Evolutionary conservation across 2,329 filamentous ascomycete species (phyloP).

Genomic region (Penicillium occitanis): DNA sequence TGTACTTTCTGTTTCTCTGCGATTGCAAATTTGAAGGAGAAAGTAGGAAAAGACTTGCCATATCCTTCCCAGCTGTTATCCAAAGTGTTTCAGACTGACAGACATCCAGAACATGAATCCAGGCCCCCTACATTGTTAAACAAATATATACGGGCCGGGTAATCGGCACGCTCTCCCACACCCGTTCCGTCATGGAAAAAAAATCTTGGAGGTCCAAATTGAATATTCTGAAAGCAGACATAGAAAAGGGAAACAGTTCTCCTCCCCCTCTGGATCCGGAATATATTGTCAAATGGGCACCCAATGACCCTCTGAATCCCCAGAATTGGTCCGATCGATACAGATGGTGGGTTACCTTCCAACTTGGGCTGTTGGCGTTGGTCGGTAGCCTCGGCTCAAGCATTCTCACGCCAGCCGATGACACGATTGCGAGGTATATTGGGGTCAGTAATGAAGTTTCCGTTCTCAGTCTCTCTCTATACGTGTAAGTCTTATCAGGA

Average conservation of each 20-base stretch:
- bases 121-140: background rate
- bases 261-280: slow-evolving; percentile 4
- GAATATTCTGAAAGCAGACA: background rate
- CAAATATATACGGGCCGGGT: background rate
- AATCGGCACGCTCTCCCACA: background rate
- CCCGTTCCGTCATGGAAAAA: background rate
- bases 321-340: slow-evolving; percentile 47
- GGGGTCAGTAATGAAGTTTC: slow-evolving; percentile 23
- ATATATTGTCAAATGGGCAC: slow-evolving; percentile 19
- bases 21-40: background rate
- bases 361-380: slow-evolving; percentile 53
- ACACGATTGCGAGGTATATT: slow-evolving; percentile 44
- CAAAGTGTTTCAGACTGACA: background rate
- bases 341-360: slow-evolving; percentile 52
- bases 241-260: slow-evolving; percentile 11
- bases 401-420: slow-evolving; percentile 52
- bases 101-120: background rate
- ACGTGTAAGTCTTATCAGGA: slow-evolving; percentile 5
- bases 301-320: slow-evolving; percentile 47
- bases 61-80: background rate
- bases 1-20: background rate
- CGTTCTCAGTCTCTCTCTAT: slow-evolving; percentile 19
- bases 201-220: slow-evolving; percentile 5
- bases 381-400: slow-evolving; percentile 52
- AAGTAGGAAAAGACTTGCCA: background rate